These are phyloP conservation scores for Citeromyces nyonsensis DNA, from an alignment of 805 yeast species.

Conservation along the genomic window DNA sequence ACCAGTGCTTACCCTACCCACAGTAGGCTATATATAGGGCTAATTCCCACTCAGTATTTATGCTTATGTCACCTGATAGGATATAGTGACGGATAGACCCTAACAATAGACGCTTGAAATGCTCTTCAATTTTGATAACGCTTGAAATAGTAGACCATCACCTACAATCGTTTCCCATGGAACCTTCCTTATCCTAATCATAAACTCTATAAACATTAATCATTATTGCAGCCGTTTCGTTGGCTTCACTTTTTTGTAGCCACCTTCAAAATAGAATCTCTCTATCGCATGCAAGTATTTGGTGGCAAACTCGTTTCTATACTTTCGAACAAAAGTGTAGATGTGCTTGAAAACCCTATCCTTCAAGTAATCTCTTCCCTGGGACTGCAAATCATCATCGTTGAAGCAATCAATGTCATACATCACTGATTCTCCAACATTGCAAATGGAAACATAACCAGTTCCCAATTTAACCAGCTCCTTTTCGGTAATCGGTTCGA, in stretches of 20 bases:
- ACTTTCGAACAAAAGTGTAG: constrained; percentile 15
- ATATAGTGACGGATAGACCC: no score
- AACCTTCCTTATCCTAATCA: no score
- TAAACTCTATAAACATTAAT: no score
- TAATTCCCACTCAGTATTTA: no score
- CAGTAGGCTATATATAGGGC: no score
- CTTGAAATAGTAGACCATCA: no score
- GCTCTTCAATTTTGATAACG: no score
- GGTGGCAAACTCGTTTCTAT: constrained; percentile 15
- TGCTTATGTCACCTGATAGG: no score
- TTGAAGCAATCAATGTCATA: constrained; percentile 15
- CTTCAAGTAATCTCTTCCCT: constrained; percentile 5
- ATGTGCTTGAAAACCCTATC: constrained; percentile 12
- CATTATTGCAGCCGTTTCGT: no score
- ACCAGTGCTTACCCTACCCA: no score
- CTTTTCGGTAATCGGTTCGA: constrained; percentile 18
- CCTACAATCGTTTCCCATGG: no score
- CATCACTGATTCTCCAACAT: constrained; percentile 17
- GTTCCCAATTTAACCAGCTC: constrained; percentile 14
- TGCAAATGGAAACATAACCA: constrained; percentile 14
- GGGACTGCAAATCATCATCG: constrained; percentile 3
- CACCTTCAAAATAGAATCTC: constrained; percentile 9
- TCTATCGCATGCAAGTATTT: constrained; percentile 15
- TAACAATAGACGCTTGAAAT: no score
- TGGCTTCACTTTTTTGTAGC: not conserved